Conservation (phyloP, 306 rosid species). For the Myrica gale region DNA sequence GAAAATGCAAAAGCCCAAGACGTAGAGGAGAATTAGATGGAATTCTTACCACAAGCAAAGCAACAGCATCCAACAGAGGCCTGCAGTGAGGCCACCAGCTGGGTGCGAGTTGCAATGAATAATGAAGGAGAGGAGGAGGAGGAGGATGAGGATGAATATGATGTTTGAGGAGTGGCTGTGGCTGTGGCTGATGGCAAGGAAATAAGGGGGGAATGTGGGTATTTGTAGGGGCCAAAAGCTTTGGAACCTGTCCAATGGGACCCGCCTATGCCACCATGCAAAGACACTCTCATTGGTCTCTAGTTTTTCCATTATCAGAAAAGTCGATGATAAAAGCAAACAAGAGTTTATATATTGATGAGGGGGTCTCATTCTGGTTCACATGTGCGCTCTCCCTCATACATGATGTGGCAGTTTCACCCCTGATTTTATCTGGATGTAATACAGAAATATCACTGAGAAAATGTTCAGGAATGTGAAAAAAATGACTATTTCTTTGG, state of each 20-base stretch:
- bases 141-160: constrained; percentile 24
- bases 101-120: constrained; percentile 46
- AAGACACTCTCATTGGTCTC: constrained; percentile 24
- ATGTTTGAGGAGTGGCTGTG: constrained; percentile 37
- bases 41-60: constrained; percentile 35
- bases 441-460: too few species aligned
- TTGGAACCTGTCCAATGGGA: constrained; percentile 76
- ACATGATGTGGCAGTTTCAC: neutral
- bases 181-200: constrained; percentile 42
- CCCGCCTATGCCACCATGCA: constrained; percentile 54
- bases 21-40: neutral
- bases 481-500: neutral
- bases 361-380: constrained; percentile 4
- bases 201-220: constrained; percentile 42
- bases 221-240: constrained; percentile 63
- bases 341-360: neutral
- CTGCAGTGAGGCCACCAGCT: constrained; percentile 48
- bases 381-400: neutral
- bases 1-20: constrained; percentile 16
- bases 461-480: too few species aligned
- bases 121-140: constrained; percentile 15
- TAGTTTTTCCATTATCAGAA: constrained; percentile 10
- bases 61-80: constrained; percentile 52
- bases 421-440: neutral
- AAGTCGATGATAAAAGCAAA: neutral